Evolutionary conservation across 768 basidiomycete genomes (phyloP), one percentile per base, ranked within the genome.

Genomic region (Lentinula sp.): DNA sequence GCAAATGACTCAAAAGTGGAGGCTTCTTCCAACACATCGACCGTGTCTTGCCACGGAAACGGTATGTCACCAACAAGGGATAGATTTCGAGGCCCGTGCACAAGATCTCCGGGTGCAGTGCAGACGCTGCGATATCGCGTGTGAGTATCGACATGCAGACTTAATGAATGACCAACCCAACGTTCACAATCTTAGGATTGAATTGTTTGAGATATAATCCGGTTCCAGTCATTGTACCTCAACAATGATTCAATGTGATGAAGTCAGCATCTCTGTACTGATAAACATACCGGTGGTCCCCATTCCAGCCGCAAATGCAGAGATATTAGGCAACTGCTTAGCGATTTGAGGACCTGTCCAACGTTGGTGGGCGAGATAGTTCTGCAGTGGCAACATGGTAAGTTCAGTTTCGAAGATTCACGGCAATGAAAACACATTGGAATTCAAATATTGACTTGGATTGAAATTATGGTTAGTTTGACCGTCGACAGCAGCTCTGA

Each of bases 341-440:
- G 64, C 28, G 12, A 69, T 66, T 51, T 69, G 68, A 6, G 68
- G 68, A 12, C 68, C 68, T 2, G 67, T 69, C 68, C 68, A 69
- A 20, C 68, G 65, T 63, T 66, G 66, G 46, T 69, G 68, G 3
- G 68, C 63, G 42, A 63, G 60, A 53, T 65, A 69, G 45, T 69
- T 69, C 68, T 69, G 3, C 28, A 28, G 28, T 28, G 23, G 23
- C 23, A 28, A 28, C 28, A 37, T 15, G 32, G 13, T 15, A 49
- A 49, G 18, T 43, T 46, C 33, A 13, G 12, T 15, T 6, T 15
- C 7, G 20, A 43, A 48, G 36, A 23, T 4, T 13, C 6, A 42
- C 23, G 5, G 41, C 48, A 16, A 13, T 23, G 16, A 35, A 46
- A 18, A 1, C 35, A 66, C 66, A 61, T 66, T 62, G 4, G 59